phyloP scores from a whole-genome alignment of 352 stramenopile species.

The Pythium myriotylum region DNA sequence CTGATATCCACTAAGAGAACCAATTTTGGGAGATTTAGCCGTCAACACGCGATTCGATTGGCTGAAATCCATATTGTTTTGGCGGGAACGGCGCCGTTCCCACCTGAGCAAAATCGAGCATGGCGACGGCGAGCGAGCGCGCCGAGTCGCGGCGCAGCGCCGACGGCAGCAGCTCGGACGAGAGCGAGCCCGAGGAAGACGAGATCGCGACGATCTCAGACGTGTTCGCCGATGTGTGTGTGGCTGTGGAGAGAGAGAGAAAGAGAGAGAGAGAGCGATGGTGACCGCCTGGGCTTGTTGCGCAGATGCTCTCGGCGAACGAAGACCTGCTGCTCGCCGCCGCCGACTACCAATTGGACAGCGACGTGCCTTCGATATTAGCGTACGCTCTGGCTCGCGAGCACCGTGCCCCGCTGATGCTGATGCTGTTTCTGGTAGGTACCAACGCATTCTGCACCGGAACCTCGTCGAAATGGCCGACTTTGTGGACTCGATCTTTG shows the following conservation, averaged over 20 bases:
- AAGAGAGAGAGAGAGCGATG: no score
- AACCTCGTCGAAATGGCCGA: constrained; percentile 83
- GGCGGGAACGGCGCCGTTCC: constrained; percentile 26
- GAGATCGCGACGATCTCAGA: constrained; percentile 59
- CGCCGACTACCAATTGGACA: constrained; percentile 64
- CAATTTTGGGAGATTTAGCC: neutral
- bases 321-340: constrained; percentile 69
- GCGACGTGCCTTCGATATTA: constrained; percentile 48
- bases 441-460: constrained; percentile 72
- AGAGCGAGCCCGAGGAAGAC: constrained; percentile 32
- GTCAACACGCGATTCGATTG: constrained; percentile 27
- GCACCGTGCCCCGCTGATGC: no score
- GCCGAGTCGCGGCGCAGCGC: constrained; percentile 5
- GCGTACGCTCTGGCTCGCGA: constrained; percentile 40
- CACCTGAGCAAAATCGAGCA: constrained; percentile 8
- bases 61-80: constrained; percentile 20
- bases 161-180: constrained; percentile 13
- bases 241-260: no score
- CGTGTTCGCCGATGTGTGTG: constrained; percentile 63
- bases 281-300: neutral
- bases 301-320: constrained; percentile 74
- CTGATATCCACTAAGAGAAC: constrained; percentile 10
- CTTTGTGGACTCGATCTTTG: constrained; percentile 78
- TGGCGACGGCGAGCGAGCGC: neutral
- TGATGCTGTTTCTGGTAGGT: constrained; percentile 30